Evolutionary conservation across 805 yeast species (phyloP).

Genomic region (Candida nonsorbophila): DNA sequence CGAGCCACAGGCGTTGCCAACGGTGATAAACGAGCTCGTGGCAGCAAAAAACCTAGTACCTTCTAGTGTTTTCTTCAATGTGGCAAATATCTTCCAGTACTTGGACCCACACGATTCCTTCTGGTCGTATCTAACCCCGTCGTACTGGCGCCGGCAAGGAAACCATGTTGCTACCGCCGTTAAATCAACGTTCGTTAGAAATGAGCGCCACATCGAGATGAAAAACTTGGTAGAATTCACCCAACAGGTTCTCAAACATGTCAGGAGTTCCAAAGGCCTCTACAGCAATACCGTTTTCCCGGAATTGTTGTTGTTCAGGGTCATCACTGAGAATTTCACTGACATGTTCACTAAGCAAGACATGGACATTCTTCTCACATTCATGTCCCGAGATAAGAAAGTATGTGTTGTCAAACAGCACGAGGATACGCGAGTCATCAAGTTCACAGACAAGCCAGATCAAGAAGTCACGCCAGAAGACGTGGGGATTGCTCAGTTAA

Average conservation of each 20-base stretch:
- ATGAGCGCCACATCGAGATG: conserved; percentile 7
- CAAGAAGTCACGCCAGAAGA: conserved; percentile 21
- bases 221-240: conserved; percentile 2
- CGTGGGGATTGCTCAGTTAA: conserved; percentile 22
- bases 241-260: conserved; percentile 1
- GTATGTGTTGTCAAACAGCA: conserved; percentile 6
- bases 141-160: conserved; percentile 3
- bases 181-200: conserved; percentile 1
- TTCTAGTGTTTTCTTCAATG: conserved; percentile 4
- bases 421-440: conserved; percentile 13
- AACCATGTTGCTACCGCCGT: neutral
- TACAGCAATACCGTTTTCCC: conserved; percentile 7
- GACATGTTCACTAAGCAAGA: conserved; percentile 12
- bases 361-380: conserved; percentile 19
- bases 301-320: conserved; percentile 2
- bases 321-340: conserved; percentile 2
- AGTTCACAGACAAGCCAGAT: conserved; percentile 12
- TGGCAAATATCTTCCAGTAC: conserved; percentile 4
- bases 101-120: conserved; percentile 4
- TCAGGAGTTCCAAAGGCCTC: conserved; percentile 2
- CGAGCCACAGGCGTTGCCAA: conserved; percentile 21
- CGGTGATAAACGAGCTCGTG: conserved; percentile 21
- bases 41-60: conserved; percentile 14
- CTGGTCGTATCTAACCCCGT: conserved; percentile 5
- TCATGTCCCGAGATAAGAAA: conserved; percentile 21